Percentiles rank a stretch among this genome's conserved stretches.
phyloP scores from a whole-genome alignment of 371 early-diverging fungal species.

The Choanephora cucurbitarum region DNA sequence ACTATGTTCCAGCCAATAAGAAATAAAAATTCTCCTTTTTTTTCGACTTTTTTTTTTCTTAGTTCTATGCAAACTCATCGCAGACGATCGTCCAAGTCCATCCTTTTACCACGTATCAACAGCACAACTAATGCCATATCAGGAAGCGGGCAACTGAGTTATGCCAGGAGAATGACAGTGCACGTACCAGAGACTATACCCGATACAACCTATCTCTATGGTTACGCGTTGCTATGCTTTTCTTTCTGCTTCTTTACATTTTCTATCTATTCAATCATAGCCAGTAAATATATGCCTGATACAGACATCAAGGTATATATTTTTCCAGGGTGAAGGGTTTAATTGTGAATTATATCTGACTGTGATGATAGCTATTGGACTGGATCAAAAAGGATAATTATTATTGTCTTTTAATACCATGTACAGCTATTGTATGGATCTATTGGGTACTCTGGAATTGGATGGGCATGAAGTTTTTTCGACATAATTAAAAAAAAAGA shows the following conservation, averaged over 20 bases:
- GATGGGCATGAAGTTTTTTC: slow-evolving; percentile 94
- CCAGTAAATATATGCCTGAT: slow-evolving; percentile 73
- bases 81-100: slow-evolving; percentile 24
- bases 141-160: slow-evolving; percentile 22
- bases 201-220: slow-evolving; percentile 75
- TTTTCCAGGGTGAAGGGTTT: too few species aligned
- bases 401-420: slow-evolving; percentile 82
- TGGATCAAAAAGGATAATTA: slow-evolving; percentile 81
- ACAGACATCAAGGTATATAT: slow-evolving; percentile 68
- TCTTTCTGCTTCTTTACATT: slow-evolving; percentile 63
- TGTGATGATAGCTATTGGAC: slow-evolving; percentile 56
- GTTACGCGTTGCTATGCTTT: slow-evolving; percentile 62
- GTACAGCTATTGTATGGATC: slow-evolving; percentile 76
- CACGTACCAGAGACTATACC: slow-evolving; percentile 52
- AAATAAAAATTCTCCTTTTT: slow-evolving; percentile 20
- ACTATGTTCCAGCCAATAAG: slow-evolving; percentile 60
- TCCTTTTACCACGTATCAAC: slow-evolving; percentile 12
- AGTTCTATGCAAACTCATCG: slow-evolving; percentile 23
- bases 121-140: slow-evolving; percentile 4
- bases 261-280: slow-evolving; percentile 69
- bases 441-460: slow-evolving; percentile 90
- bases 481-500: slow-evolving; percentile 66
- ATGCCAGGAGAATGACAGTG: slow-evolving; percentile 48
- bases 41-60: background rate
- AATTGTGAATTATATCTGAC: too few species aligned